phyloP scores from a whole-genome alignment of 1,139 yeast genomes.

The Scheffersomyces illinoinensis region DNA sequence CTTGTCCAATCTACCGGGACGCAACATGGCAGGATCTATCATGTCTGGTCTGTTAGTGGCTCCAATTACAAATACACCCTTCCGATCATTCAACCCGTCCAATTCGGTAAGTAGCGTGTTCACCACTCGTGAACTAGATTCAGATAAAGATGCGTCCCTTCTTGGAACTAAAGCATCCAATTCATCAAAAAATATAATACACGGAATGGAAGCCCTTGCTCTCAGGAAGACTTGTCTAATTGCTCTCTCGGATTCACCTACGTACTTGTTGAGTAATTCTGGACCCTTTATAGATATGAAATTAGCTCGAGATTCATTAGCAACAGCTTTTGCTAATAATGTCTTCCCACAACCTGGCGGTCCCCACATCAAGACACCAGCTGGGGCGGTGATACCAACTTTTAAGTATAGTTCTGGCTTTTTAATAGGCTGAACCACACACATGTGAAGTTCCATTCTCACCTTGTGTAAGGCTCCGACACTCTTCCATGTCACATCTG shows the following conservation, averaged over 20 bases:
- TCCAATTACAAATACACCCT: conserved; percentile 92
- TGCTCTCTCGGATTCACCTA: conserved; percentile 95
- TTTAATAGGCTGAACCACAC: conserved; percentile 94
- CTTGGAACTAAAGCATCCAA: conserved; percentile 94
- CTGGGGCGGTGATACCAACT: conserved; percentile 95
- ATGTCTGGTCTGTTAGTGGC: conserved; percentile 98
- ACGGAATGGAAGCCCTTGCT: conserved; percentile 93
- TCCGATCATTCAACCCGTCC: conserved; percentile 90
- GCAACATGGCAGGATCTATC: conserved; percentile 97
- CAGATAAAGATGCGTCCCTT: conserved; percentile 84
- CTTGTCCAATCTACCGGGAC: conserved; percentile 96
- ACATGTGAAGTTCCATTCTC: conserved; percentile 91
- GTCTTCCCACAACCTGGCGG: conserved; percentile 99
- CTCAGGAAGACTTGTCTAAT: conserved; percentile 92
- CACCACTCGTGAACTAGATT: conserved; percentile 91
- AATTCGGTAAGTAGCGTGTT: conserved; percentile 90
- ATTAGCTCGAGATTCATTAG: conserved; percentile 94
- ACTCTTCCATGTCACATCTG: conserved; percentile 94
- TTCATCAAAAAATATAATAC: conserved; percentile 95
- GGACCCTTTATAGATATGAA: conserved; percentile 96
- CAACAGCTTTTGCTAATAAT: conserved; percentile 92
- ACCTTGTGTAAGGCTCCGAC: conserved; percentile 86
- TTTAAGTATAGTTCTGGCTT: conserved; percentile 86
- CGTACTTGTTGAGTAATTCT: conserved; percentile 88
- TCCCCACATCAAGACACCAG: conserved; percentile 98